Percentiles rank a stretch among this genome's conserved stretches.
Conservation (phyloP, 306 rosid genomes). For the Trifolium fragiferum region DNA sequence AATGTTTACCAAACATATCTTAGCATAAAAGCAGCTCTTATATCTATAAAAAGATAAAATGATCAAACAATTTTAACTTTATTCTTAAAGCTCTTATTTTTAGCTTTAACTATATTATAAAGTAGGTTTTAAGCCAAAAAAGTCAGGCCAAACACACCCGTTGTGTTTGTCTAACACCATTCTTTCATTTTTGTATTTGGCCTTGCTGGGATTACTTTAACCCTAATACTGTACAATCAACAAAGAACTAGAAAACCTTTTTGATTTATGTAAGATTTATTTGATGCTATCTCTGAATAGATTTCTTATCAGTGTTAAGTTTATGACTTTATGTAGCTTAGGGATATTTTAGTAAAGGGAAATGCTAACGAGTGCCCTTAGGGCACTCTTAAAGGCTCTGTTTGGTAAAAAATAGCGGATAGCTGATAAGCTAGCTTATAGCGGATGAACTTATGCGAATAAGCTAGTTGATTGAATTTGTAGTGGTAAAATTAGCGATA, state of each 20-base stretch:
- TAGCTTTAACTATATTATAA: background rate
- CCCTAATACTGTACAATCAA: background rate
- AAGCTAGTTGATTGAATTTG: too few relatives aligned
- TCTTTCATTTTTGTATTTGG: slow-evolving; percentile 25
- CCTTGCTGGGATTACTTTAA: slow-evolving; percentile 12
- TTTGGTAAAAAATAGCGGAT: too few relatives aligned
- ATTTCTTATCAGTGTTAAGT: slow-evolving; percentile 14
- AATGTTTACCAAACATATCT: background rate
- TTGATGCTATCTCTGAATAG: slow-evolving; percentile 10
- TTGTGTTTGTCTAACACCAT: slow-evolving; percentile 2
- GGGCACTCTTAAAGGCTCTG: too few relatives aligned
- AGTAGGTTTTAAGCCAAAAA: background rate
- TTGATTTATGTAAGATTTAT: slow-evolving; percentile 8
- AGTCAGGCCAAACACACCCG: background rate
- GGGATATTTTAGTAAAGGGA: slow-evolving; percentile 16
- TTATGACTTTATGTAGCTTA: slow-evolving; percentile 21
- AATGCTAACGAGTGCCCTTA: too few relatives aligned
- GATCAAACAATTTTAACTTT: background rate
- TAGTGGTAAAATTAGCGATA: too few relatives aligned
- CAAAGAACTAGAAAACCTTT: slow-evolving; percentile 15
- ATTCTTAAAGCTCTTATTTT: background rate
- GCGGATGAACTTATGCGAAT: too few relatives aligned
- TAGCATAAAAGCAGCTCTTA: background rate
- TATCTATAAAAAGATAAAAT: background rate
- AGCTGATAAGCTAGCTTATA: too few relatives aligned